Conservation (phyloP, 2,329 filamentous ascomycete genomes). For the Hawksworthiomyces lignivorus region DNA sequence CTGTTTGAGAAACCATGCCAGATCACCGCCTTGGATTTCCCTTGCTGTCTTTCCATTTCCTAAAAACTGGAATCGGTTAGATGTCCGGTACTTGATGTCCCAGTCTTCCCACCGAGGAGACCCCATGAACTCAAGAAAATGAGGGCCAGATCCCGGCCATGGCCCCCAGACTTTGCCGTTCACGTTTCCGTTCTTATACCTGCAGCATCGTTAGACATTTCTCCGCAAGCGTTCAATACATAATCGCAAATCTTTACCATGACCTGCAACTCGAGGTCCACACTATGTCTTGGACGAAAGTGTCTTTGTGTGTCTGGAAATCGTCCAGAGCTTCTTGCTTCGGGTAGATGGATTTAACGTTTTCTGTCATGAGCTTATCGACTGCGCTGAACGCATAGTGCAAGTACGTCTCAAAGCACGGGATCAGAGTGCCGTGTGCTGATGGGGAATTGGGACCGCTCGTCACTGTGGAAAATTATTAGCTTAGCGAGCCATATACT, state of each 20-base stretch:
- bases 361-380: conserved; percentile 39
- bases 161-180: not conserved
- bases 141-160: not conserved
- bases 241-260: too few species aligned
- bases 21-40: not conserved
- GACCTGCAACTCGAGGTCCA: conserved; percentile 21
- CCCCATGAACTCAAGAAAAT: not conserved
- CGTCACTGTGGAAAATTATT: too few species aligned
- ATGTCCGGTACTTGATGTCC: not conserved
- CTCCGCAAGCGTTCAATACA: too few species aligned
- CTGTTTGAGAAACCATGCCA: not conserved
- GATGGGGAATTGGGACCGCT: conserved; percentile 4
- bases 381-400: conserved; percentile 40
- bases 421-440: conserved; percentile 2
- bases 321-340: conserved; percentile 14
- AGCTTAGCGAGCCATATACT: too few species aligned
- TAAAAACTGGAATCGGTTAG: conserved; percentile 1
- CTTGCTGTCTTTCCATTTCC: not conserved
- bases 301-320: conserved; percentile 19
- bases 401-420: conserved; percentile 8
- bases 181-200: too few species aligned
- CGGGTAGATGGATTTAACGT: conserved; percentile 27
- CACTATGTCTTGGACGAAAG: conserved; percentile 22
- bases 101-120: not conserved
- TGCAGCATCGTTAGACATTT: too few species aligned